Base-by-base conservation (phyloP, 2,329 filamentous ascomycete genomes). In the Aspergillus spinulosporus region DNA sequence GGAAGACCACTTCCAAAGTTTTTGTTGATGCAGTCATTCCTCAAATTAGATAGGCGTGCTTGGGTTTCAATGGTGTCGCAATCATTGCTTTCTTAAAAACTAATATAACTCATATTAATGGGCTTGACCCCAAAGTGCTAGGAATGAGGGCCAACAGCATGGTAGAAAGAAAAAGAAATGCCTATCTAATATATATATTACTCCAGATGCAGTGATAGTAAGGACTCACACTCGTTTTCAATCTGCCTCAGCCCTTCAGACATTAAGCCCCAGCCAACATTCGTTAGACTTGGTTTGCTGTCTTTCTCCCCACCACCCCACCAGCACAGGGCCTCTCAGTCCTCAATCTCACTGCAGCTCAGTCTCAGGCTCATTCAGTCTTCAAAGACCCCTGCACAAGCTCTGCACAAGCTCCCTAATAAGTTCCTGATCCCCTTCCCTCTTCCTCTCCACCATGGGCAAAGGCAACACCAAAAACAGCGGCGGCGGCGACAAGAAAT, bases 381-480 rank as follows among this genome's bases (percentile, higher is more conserved):
- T 12, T 11, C 34, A 4, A 37, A 12, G 21, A 21, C 21, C 21
- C 21, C 21, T 21, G 21, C 21, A 21, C 21, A 21, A 21, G 21
- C 21, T 21, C 21, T 21, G 21, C 21, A 21, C 21, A 21, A 21
- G 21, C 21, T 21, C 21, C 21, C 21, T 21, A 21, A 21, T 21
- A 21, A 21, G 21, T 21, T 21, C 21, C 21, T 21, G 34, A 37
- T 8, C 11, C n/a, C 34, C 34, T 12, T 12, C 34, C 34, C 34
- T 11, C 34, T 12, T 12, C 34, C 9, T 12, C 34, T 12, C 9
- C 1, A 52, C 21, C 45, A 78, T 78, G 76, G 73, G 73, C 39
- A 77, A 77, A 57, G 75, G 72, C 59, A 78, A 76, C 59, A 64
- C 68, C 61, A 74, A 74, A 58, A 68, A 64, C 52, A 70, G 69